Base-by-base conservation (phyloP, 2,329 filamentous ascomycete species). In the Fusarium continuum region DNA sequence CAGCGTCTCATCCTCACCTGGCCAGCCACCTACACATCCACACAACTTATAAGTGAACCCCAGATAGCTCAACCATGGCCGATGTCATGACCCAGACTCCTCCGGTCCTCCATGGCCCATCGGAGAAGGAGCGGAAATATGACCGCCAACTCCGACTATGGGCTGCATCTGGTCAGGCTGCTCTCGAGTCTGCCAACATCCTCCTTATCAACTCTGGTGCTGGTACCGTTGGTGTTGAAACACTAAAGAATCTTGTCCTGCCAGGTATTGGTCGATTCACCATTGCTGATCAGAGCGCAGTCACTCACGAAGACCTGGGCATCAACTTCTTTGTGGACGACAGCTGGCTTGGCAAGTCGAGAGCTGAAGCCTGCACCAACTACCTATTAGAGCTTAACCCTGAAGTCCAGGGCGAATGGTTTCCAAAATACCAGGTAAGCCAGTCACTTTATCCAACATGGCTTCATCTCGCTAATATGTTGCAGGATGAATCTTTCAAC, bases 291-390 rank as follows among this genome's bases (percentile, higher is more conserved):
- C 88, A 90, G 7, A 85, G 88, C 2, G 76, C 84, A 3, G 93
- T 99, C n/a, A 82, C 81, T 2, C 89, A 96, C 67, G 83, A 88
- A 35, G 95, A 99, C 71, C 81, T 99, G 34, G 95, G 96, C 5
- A 90, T 97, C 62, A 99, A 99, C 78, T 99, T 99, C 83, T 99
- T 99, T 72, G 82, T 99, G 1, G 92, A 97, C 60, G 88, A 95
- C 69, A 80, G 83, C 43, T 90, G 88, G 64, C 75, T 96, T 31
- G 93, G 93, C 48, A 88, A 88, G 70, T 88, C 88, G 22, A 88
- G 95, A 67, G 92, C 94, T 2, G 85, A 92, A 74, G 88, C 91
- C 73, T 91, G 90, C 50, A 88, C 89, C 55, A 88, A 89, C 61
- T 82, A 94, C 50, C 82, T 99, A 36, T 82, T 88, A 61, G 96